Evolutionary conservation across 2,329 filamentous ascomycete genomes (phyloP).

Genomic region (Fusarium sp.): DNA sequence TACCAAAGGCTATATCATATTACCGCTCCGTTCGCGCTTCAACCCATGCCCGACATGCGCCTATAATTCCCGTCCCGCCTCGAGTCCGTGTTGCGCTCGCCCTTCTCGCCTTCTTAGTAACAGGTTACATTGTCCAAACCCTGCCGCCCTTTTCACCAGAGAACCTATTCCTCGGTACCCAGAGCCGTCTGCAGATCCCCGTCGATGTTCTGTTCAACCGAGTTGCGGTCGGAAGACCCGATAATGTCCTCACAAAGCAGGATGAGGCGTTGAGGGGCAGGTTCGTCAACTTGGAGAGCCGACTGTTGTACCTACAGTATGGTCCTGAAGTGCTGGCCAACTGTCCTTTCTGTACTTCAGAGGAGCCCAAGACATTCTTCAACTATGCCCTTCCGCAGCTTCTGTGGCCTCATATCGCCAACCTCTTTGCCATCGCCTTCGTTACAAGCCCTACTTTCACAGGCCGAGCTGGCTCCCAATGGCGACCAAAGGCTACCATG

Average conservation of each 20-base stretch:
- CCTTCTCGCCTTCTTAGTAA: slow-evolving; percentile 66
- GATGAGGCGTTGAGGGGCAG: slow-evolving; percentile 77
- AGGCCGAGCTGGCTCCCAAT: slow-evolving; percentile 73
- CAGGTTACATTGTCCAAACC: slow-evolving; percentile 67
- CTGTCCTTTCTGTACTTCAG: slow-evolving; percentile 86
- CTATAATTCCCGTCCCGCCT: slow-evolving; percentile 68
- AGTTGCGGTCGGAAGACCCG: slow-evolving; percentile 69
- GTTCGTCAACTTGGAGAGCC: slow-evolving; percentile 77
- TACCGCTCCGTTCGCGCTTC: slow-evolving; percentile 68
- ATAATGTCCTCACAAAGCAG: slow-evolving; percentile 60
- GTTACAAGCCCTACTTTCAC: slow-evolving; percentile 78
- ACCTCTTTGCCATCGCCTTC: slow-evolving; percentile 78
- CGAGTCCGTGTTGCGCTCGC: slow-evolving; percentile 69
- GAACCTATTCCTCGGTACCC: slow-evolving; percentile 84
- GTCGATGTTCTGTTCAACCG: slow-evolving; percentile 86
- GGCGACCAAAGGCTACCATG: slow-evolving; percentile 79
- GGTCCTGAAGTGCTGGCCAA: slow-evolving; percentile 79
- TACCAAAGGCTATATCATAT: slow-evolving; percentile 74
- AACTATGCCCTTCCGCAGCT: slow-evolving; percentile 83
- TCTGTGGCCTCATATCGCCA: slow-evolving; percentile 81
- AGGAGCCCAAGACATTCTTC: slow-evolving; percentile 78
- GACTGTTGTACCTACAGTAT: slow-evolving; percentile 85
- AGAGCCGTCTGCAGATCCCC: slow-evolving; percentile 87
- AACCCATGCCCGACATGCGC: slow-evolving; percentile 59
- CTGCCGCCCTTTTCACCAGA: slow-evolving; percentile 77